phyloP scores from a whole-genome alignment of 2,329 filamentous ascomycete species.

The Dactylellina drechsleri region DNA sequence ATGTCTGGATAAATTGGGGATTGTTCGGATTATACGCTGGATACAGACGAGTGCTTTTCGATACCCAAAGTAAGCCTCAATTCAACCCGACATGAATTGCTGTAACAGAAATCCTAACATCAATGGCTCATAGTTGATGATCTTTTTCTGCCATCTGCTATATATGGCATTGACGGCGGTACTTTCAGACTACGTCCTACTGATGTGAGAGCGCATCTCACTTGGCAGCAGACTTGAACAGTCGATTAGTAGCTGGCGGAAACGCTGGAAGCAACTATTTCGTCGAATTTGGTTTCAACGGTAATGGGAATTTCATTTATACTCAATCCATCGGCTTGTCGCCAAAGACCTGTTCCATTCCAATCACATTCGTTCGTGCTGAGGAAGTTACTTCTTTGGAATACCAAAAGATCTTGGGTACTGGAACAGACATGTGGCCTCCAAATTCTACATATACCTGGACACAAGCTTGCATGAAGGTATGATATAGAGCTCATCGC shows the following conservation, averaged over 20 bases:
- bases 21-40: conserved; percentile 52
- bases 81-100: neutral
- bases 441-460: conserved; percentile 51
- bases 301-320: conserved; percentile 67
- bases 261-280: conserved; percentile 66
- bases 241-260: conserved; percentile 63
- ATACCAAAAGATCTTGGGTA: conserved; percentile 65
- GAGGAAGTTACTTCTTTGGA: conserved; percentile 62
- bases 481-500: neutral
- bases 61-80: conserved; percentile 55
- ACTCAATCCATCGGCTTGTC: conserved; percentile 57
- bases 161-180: conserved; percentile 65
- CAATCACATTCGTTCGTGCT: conserved; percentile 57
- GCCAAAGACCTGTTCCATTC: conserved; percentile 53
- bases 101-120: conserved; percentile 19
- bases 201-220: conserved; percentile 65
- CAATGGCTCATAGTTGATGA: conserved; percentile 18
- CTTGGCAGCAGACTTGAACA: conserved; percentile 64
- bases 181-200: conserved; percentile 66
- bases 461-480: conserved; percentile 38
- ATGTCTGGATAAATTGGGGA: conserved; percentile 50
- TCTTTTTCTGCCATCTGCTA: conserved; percentile 59
- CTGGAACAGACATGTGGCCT: conserved; percentile 66
- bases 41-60: conserved; percentile 61
- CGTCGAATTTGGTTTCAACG: conserved; percentile 69